Percentiles rank a stretch among this genome's conserved stretches.
Conservation (phyloP, 2,329 filamentous ascomycete species). For the Lachnellula subtilissima region DNA sequence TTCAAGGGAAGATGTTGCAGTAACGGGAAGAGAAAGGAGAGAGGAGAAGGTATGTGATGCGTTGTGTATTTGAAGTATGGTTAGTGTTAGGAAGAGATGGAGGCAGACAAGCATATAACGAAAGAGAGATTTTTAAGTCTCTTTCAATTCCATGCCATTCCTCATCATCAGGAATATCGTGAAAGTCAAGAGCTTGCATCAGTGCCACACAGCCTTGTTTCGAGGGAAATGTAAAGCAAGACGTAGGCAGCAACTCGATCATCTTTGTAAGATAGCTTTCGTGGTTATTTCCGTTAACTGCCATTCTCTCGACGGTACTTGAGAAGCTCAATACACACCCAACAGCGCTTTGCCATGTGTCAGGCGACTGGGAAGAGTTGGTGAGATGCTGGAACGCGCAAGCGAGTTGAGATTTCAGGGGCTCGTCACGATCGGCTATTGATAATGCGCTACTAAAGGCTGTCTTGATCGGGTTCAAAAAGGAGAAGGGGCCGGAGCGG, state of each 20-base stretch:
- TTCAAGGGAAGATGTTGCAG: too few species aligned
- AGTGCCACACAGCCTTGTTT: neutral
- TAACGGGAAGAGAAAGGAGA: too few species aligned
- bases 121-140: too few species aligned
- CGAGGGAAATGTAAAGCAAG: neutral
- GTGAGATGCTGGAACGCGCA: neutral
- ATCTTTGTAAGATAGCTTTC: neutral
- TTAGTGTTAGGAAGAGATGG: too few species aligned
- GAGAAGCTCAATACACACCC: neutral
- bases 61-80: too few species aligned
- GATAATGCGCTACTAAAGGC: neutral
- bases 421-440: neutral
- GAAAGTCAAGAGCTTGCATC: constrained; percentile 2
- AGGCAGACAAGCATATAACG: too few species aligned
- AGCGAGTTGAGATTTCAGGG: too few species aligned
- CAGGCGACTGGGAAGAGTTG: neutral
- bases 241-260: neutral
- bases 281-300: neutral
- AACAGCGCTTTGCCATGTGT: neutral
- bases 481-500: neutral
- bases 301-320: neutral
- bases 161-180: neutral
- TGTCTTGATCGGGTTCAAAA: neutral
- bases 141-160: too few species aligned
- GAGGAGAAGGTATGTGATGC: too few species aligned